A percentile compares a stretch with the other conserved stretches of the same genome.
phyloP scores from a whole-genome alignment of 495 filamentous ascomycete genomes.

The Amniculicola lignicola region DNA sequence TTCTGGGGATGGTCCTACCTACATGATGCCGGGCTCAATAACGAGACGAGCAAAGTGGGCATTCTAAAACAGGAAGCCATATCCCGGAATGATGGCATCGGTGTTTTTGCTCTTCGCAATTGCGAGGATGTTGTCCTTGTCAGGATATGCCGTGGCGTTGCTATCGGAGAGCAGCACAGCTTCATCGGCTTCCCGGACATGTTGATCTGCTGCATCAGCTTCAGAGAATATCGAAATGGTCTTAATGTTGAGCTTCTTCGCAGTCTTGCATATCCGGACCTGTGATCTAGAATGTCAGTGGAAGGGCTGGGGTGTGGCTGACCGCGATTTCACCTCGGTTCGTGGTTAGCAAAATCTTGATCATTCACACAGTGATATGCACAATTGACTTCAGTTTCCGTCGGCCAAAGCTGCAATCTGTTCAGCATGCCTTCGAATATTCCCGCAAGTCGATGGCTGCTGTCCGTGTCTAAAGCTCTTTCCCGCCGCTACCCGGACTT shows the following conservation, averaged over 20 bases:
- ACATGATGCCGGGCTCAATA: conserved; percentile 50
- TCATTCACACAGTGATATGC: background rate
- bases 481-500: no score
- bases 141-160: conserved; percentile 32
- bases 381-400: no score
- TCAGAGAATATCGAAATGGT: conserved; percentile 56
- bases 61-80: conserved; percentile 61
- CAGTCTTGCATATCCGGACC: conserved; percentile 33
- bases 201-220: conserved; percentile 53
- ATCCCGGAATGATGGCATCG: conserved; percentile 55
- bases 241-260: conserved; percentile 21
- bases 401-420: no score
- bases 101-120: conserved; percentile 46
- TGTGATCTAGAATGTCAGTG: conserved; percentile 19
- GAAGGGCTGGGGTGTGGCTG: conserved; percentile 34
- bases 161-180: conserved; percentile 49
- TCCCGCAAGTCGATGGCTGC: no score
- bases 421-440: no score
- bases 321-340: conserved; percentile 62
- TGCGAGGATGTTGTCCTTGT: conserved; percentile 45
- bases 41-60: conserved; percentile 53
- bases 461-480: no score
- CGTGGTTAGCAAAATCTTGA: conserved; percentile 37
- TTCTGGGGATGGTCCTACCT: conserved; percentile 54
- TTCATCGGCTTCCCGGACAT: conserved; percentile 54